Conservation (phyloP, 78 protist genomes). For the Salpingoeca rosetta region DNA sequence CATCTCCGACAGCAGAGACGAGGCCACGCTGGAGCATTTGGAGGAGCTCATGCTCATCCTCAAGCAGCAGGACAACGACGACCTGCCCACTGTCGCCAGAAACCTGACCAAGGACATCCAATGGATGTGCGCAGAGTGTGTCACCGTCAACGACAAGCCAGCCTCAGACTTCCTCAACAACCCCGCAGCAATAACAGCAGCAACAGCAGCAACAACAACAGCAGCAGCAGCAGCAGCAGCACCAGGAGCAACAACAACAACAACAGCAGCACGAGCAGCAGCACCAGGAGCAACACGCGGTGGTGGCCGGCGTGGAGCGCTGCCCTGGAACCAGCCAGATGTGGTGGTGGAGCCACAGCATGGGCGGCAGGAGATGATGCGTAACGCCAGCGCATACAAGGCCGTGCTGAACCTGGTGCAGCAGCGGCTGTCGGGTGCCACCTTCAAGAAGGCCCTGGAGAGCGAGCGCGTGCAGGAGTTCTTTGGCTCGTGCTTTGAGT, state of each 20-base stretch:
- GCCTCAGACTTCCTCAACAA: not conserved
- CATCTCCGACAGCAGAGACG: not conserved
- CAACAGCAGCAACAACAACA: too few species aligned
- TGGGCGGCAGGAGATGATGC: not conserved
- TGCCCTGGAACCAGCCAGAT: not conserved
- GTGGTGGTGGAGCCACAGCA: not conserved
- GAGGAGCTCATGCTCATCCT: not conserved
- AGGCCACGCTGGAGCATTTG: not conserved
- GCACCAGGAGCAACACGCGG: too few species aligned
- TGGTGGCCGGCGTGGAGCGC: too few species aligned
- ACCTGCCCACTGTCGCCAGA: not conserved
- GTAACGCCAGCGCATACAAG: not conserved
- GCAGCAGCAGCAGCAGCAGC: too few species aligned
- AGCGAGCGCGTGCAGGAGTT: too few species aligned
- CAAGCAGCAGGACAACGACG: not conserved
- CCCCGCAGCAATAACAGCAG: not conserved
- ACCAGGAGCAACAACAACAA: too few species aligned
- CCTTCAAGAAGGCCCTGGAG: too few species aligned
- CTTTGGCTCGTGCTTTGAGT: not conserved
- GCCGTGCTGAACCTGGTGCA: not conserved
- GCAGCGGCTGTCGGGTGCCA: too few species aligned
- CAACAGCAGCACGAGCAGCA: too few species aligned
- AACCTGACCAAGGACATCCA: not conserved
- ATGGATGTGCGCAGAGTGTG: not conserved
- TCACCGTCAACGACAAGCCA: not conserved